Percentiles rank a stretch among this genome's conserved stretches.
These are phyloP conservation scores for Ambrosiella cleistominuta DNA, from an alignment of 2,329 filamentous ascomycete genomes.

Conservation along the genomic window DNA sequence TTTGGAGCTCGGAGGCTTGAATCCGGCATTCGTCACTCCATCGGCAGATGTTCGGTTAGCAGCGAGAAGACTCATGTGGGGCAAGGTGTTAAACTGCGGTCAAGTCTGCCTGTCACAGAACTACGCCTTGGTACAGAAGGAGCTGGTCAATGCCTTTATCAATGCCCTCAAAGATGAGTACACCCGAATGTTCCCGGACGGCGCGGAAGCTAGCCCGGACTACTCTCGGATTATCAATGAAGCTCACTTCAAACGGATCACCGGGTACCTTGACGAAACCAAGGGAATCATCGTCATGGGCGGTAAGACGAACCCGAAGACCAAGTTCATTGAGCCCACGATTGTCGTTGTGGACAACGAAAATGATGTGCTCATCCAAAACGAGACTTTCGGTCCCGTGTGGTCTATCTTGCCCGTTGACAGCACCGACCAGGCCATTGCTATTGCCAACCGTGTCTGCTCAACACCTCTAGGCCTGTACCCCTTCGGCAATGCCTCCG, in stretches of 20 bases:
- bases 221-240: constrained; percentile 67
- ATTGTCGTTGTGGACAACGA: constrained; percentile 64
- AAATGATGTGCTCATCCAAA: constrained; percentile 58
- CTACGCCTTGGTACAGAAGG: constrained; percentile 69
- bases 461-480: constrained; percentile 71
- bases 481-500: constrained; percentile 64
- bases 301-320: constrained; percentile 61
- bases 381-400: constrained; percentile 89
- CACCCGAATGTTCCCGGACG: constrained; percentile 68
- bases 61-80: constrained; percentile 73
- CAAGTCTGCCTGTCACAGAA: constrained; percentile 90
- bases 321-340: constrained; percentile 79
- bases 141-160: constrained; percentile 54
- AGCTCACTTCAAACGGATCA: constrained; percentile 62
- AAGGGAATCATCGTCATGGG: constrained; percentile 75
- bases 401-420: constrained; percentile 67
- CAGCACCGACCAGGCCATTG: constrained; percentile 70
- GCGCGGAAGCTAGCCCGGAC: constrained; percentile 60
- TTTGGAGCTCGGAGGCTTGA: constrained; percentile 78
- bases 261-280: constrained; percentile 74
- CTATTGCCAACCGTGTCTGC: constrained; percentile 62
- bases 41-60: constrained; percentile 64
- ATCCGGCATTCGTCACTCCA: constrained; percentile 82
- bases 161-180: constrained; percentile 53
- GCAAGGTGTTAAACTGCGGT: constrained; percentile 70